A percentile compares a stretch with the other conserved stretches of the same genome.
These are phyloP conservation scores for Alternaria alternata DNA, from an alignment of 2,329 filamentous ascomycete genomes.

Conservation along the genomic window DNA sequence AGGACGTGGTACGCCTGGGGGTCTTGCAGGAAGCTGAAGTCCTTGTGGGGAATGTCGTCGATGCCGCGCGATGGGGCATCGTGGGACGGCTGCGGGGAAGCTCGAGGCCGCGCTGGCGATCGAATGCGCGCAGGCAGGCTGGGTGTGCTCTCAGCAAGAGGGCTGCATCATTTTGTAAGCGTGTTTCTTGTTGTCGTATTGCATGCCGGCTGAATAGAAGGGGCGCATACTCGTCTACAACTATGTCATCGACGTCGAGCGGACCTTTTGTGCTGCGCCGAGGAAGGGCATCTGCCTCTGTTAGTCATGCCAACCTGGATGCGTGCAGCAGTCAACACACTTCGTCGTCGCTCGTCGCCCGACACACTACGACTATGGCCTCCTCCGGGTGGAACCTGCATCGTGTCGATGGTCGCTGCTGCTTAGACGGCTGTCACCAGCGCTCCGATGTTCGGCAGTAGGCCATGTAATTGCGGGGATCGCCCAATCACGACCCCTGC, in stretches of 20 bases:
- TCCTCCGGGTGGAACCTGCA: slow-evolving; percentile 22
- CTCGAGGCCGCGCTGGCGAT: slow-evolving; percentile 29
- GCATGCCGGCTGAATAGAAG: slow-evolving; percentile 15
- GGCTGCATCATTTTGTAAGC: slow-evolving; percentile 30
- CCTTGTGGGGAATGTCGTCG: slow-evolving; percentile 62
- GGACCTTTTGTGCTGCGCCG: slow-evolving; percentile 80
- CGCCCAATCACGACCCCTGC: slow-evolving; percentile 19
- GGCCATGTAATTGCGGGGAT: slow-evolving; percentile 14
- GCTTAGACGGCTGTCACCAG: slow-evolving; percentile 5
- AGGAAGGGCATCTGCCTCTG: slow-evolving; percentile 62
- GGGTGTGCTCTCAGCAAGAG: slow-evolving; percentile 27
- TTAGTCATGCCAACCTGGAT: slow-evolving; percentile 7
- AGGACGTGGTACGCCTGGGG: slow-evolving; percentile 70
- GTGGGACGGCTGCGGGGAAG: slow-evolving; percentile 31
- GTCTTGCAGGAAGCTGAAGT: slow-evolving; percentile 65
- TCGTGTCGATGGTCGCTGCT: slow-evolving; percentile 3
- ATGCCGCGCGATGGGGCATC: slow-evolving; percentile 30
- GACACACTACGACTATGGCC: slow-evolving; percentile 42
- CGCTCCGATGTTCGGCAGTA: slow-evolving; percentile 22
- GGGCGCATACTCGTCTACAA: slow-evolving; percentile 68
- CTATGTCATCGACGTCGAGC: slow-evolving; percentile 66
- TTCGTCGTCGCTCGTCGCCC: slow-evolving; percentile 44
- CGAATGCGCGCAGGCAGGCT: slow-evolving; percentile 29
- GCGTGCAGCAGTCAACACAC: slow-evolving; percentile 16
- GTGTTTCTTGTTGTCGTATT: not conserved